Conservation (phyloP, 2,329 filamentous ascomycete species). For the Clonostachys rosea region DNA sequence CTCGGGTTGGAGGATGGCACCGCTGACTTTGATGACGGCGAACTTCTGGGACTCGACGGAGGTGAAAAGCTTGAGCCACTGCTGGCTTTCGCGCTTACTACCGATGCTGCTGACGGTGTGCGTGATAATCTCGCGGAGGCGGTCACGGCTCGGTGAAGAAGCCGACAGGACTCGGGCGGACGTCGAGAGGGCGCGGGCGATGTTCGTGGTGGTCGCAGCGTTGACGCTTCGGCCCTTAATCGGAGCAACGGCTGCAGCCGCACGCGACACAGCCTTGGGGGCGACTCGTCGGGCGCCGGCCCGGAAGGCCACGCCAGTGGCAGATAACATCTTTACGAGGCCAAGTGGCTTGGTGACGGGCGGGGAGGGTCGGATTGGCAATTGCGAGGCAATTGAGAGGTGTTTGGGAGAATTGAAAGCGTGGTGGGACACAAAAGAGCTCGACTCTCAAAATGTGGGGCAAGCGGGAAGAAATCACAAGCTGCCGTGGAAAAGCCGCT, state of each 20-base stretch:
- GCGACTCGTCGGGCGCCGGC: constrained; percentile 35
- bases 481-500: too few relatives aligned
- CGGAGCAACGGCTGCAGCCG: constrained; percentile 8
- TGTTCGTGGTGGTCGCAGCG: constrained; percentile 11
- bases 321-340: constrained; percentile 32
- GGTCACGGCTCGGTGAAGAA: constrained; percentile 12
- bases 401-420: too few relatives aligned
- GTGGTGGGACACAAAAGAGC: too few relatives aligned
- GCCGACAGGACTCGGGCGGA: constrained; percentile 1
- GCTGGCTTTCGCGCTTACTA: constrained; percentile 92
- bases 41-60: constrained; percentile 96
- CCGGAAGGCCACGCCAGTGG: constrained; percentile 32
- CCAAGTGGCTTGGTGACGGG: constrained; percentile 13
- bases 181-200: constrained; percentile 14
- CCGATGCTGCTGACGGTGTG: constrained; percentile 87
- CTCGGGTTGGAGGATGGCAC: constrained; percentile 74
- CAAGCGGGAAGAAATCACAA: too few relatives aligned
- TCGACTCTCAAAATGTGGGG: too few relatives aligned
- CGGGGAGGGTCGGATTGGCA: constrained; percentile 1
- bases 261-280: constrained; percentile 17
- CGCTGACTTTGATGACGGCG: constrained; percentile 96
- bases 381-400: too few relatives aligned
- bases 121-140: constrained; percentile 27
- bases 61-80: constrained; percentile 96
- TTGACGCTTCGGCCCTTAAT: constrained; percentile 13